Evolutionary conservation across 345 rosid species (phyloP).

Genomic region (Populus nigra): DNA sequence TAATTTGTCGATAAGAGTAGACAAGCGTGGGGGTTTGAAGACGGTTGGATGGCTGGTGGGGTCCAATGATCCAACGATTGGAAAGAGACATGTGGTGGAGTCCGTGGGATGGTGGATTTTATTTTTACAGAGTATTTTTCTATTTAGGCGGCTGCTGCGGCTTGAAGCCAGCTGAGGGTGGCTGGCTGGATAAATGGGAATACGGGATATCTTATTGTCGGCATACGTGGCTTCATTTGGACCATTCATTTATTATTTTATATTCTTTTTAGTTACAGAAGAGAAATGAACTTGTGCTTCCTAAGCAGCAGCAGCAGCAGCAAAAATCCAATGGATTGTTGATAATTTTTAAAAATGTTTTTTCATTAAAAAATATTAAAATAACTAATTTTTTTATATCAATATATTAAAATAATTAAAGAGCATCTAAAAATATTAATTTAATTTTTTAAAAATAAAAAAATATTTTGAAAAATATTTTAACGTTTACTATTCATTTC

Average conservation of each 20-base stretch:
- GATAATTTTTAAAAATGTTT: too few relatives aligned
- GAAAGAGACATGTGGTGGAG: conserved; percentile 20
- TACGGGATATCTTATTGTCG: conserved; percentile 12
- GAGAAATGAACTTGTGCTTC: too few relatives aligned
- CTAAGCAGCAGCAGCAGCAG: too few relatives aligned
- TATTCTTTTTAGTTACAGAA: too few relatives aligned
- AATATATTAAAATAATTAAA: too few relatives aligned
- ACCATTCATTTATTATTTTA: background rate
- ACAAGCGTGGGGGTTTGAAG: conserved; percentile 11
- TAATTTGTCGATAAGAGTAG: conserved; percentile 55
- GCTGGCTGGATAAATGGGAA: conserved; percentile 7
- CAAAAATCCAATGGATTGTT: too few relatives aligned
- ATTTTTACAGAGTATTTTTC: conserved; percentile 10
- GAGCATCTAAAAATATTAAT: too few relatives aligned
- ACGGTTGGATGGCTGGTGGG: conserved; percentile 34
- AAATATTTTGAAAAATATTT: too few relatives aligned
- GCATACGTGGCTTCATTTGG: conserved; percentile 11
- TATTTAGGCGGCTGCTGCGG: conserved; percentile 28
- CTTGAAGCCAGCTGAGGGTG: conserved; percentile 6
- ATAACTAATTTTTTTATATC: too few relatives aligned
- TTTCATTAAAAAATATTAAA: too few relatives aligned
- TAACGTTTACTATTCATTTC: too few relatives aligned
- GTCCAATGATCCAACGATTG: background rate
- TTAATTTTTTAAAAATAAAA: too few relatives aligned
- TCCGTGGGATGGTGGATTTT: background rate